Evolutionary conservation across 345 rosid species (phyloP), one percentile per base, ranked within the genome.

Genomic region (Cardamine chenopodiifolia): DNA sequence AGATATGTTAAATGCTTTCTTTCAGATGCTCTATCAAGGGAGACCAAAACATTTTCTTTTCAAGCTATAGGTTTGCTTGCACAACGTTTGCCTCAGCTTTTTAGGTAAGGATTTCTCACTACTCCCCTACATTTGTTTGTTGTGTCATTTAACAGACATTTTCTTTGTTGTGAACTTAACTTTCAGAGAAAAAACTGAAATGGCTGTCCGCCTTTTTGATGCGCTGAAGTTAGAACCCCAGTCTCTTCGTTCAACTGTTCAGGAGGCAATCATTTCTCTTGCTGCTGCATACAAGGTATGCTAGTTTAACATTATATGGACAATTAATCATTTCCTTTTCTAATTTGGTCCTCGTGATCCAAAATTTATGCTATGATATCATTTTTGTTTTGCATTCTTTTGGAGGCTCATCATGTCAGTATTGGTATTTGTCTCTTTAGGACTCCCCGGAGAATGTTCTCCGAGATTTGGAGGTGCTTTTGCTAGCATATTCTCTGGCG

Each of bases 21-120:
- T 73, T 28, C 84, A 94, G 97, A 89, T 87, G 64, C 85, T 54
- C 77, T 80, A 75, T 84, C 88, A 62, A 85, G 89, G 85, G 95
- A 91, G 54, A 91, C 87, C 73, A 89, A 85, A 76, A 82, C 79
- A 44, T 91, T 89, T 82, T 86, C 88, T 82, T 94, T 88, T 75
- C 97, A 94, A 87, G 90, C 97, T 70, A 87, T 94, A 60, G 98
- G 98, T 69, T 82, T 94, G 77, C 86, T 94, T 78, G 93, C 93
- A 26, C 91, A 89, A 73, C 92, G 98, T 13, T 82, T 86, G 58
- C 98, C 98, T 63, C 89, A 94, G 68, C 95, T 89, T 71, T 91
- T 94, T 84, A 88, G 98, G 98, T 90, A 64, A 66, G 68, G 72
- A 45, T n/a, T 57, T 48, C n/a, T 58, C 45, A 39, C 68, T 68